Evolutionary conservation across 768 basidiomycete species (phyloP).

Genomic region (Mycena filopes): DNA sequence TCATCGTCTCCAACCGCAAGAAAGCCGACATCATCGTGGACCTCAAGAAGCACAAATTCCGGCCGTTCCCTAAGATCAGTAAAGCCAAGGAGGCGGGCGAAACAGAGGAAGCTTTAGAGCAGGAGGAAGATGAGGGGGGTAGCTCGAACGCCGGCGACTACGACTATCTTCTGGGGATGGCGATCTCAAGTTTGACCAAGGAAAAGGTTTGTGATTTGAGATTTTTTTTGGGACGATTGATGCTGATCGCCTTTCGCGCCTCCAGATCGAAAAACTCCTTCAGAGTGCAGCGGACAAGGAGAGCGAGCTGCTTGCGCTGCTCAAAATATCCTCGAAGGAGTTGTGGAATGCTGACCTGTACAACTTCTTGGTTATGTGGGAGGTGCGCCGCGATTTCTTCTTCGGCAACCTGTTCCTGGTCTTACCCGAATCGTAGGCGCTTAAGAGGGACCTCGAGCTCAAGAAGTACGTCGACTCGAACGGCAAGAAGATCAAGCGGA

Average conservation of each 20-base stretch:
- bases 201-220: slow-evolving; percentile 74
- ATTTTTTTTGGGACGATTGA: neutral
- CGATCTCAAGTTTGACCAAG: slow-evolving; percentile 93
- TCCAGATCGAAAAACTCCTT: slow-evolving; percentile 84
- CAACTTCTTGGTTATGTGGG: slow-evolving; percentile 84
- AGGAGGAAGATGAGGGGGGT: slow-evolving; percentile 64
- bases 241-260: neutral
- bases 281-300: slow-evolving; percentile 87
- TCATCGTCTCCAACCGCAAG: slow-evolving; percentile 88
- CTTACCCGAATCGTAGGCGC: slow-evolving; percentile 47
- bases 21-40: slow-evolving; percentile 88
- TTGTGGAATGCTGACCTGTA: slow-evolving; percentile 95
- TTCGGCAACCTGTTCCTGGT: slow-evolving; percentile 5
- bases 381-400: slow-evolving; percentile 65
- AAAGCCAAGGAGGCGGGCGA: slow-evolving; percentile 78
- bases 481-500: slow-evolving; percentile 60
- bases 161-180: slow-evolving; percentile 95
- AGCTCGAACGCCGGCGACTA: slow-evolving; percentile 68
- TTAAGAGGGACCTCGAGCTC: slow-evolving; percentile 59
- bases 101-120: slow-evolving; percentile 66
- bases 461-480: slow-evolving; percentile 52
- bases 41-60: slow-evolving; percentile 84
- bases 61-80: slow-evolving; percentile 86
- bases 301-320: slow-evolving; percentile 77
- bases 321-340: slow-evolving; percentile 81